These are phyloP conservation scores for Datura wrightii DNA, from an alignment of 257 asterid species.

Conservation along the genomic window DNA sequence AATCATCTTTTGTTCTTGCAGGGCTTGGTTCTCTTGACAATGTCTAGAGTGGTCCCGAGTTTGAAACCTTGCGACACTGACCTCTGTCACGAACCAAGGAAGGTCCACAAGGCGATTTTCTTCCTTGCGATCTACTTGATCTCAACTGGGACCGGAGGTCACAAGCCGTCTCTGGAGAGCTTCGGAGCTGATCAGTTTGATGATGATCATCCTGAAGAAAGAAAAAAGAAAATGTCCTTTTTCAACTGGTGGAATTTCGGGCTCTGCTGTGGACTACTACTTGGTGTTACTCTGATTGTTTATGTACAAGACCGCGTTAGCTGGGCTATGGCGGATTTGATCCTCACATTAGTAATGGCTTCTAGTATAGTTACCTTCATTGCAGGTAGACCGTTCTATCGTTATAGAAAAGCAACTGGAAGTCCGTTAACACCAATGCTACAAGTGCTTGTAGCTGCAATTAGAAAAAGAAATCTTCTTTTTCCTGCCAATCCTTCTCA, in stretches of 20 bases:
- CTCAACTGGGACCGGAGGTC: conserved; percentile 73
- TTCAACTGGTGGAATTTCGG: conserved; percentile 92
- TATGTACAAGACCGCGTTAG: conserved; percentile 68
- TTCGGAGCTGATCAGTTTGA: conserved; percentile 82
- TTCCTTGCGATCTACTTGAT: conserved; percentile 63
- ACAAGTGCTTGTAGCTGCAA: conserved; percentile 69
- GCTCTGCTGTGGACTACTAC: conserved; percentile 61
- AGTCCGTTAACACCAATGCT: conserved; percentile 81
- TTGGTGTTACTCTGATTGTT: conserved; percentile 62
- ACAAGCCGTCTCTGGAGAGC: conserved; percentile 79
- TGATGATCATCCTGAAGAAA: conserved; percentile 51
- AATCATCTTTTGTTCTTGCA: conserved; percentile 25
- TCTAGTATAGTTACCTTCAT: conserved; percentile 54
- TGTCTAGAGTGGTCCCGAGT: conserved; percentile 22
- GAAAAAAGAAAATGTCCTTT: conserved; percentile 62
- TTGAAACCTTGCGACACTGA: conserved; percentile 42
- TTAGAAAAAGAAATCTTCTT: conserved; percentile 43
- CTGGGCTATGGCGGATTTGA: conserved; percentile 63
- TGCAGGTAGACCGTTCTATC: conserved; percentile 51
- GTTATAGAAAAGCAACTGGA: conserved; percentile 58
- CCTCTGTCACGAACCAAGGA: conserved; percentile 31
- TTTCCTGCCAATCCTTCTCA: conserved; percentile 51
- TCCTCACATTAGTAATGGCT: conserved; percentile 59
- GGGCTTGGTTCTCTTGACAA: conserved; percentile 58
- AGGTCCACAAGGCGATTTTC: conserved; percentile 49